A percentile compares a stretch with the other conserved stretches of the same genome.
Conservation (phyloP, 2,329 filamentous ascomycete genomes). For the Xylaria hypoxylon region DNA sequence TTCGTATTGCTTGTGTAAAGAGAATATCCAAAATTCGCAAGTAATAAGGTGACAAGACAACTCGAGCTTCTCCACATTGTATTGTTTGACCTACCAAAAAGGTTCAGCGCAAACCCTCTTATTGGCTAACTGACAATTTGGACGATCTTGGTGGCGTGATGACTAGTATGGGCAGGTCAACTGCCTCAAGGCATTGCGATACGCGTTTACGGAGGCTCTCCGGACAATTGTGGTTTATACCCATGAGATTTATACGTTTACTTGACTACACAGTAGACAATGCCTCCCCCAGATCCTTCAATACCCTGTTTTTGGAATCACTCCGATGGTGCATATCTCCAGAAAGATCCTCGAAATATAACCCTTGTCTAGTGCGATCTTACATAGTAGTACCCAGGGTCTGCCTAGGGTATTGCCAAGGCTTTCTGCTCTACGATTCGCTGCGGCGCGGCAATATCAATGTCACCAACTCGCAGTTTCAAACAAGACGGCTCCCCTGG, state of each 20-base stretch:
- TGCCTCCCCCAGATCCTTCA: conserved; percentile 23
- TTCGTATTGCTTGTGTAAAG: conserved; percentile 1
- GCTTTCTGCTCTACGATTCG: conserved; percentile 24
- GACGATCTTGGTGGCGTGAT: conserved; percentile 12
- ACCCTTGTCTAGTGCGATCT: conserved; percentile 37
- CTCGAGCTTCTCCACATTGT: conserved; percentile 14
- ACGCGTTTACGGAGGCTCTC: conserved; percentile 36
- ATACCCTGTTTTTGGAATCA: conserved; percentile 34
- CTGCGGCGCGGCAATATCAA: conserved; percentile 23
- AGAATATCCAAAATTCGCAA: not conserved
- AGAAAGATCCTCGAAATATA: conserved; percentile 26
- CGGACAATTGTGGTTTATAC: conserved; percentile 30
- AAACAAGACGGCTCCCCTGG: conserved; percentile 34
- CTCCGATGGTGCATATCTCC: conserved; percentile 29
- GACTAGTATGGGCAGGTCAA: conserved; percentile 33
- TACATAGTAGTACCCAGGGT: no score
- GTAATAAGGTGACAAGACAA: not conserved
- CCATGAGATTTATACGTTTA: conserved; percentile 20
- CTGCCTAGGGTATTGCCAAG: conserved; percentile 22
- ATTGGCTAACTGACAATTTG: conserved; percentile 19
- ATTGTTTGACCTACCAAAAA: conserved; percentile 6
- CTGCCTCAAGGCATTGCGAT: conserved; percentile 5
- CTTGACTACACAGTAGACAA: conserved; percentile 5
- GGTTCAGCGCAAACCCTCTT: not conserved
- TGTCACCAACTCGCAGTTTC: conserved; percentile 33